A percentile compares a stretch with the other conserved stretches of the same genome.
Conservation (phyloP, 176 grass and related monocot species). For the Zea mays region Zm-B73-REFERENCE-NAM-5.0 NC_050098.1:221746001-221746500, state of each 20-base stretch:
- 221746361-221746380: conserved; percentile 34
- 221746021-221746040: conserved; percentile 45
- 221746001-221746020: conserved; percentile 3
- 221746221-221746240: conserved; percentile 26
- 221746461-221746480: conserved; percentile 37
- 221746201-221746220: conserved; percentile 31
- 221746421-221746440: conserved; percentile 35
- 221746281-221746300: conserved; percentile 30
- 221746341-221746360: conserved; percentile 24
- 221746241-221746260: conserved; percentile 20
- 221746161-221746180: conserved; percentile 21
- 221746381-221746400: conserved; percentile 31
- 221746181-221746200: conserved; percentile 24
- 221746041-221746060: conserved; percentile 37
- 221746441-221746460: conserved; percentile 33
- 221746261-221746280: conserved; percentile 18
- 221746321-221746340: conserved; percentile 30
- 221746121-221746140: conserved; percentile 38
- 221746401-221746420: conserved; percentile 34
- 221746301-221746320: conserved; percentile 19
- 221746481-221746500: conserved; percentile 38
- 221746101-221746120: conserved; percentile 28
- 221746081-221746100: conserved; percentile 25
- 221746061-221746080: conserved; percentile 36
- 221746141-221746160: conserved; percentile 24